Percentiles rank a stretch among this genome's conserved stretches.
phyloP scores from a whole-genome alignment of 371 early-diverging fungal species.

The Circinella minor region DNA sequence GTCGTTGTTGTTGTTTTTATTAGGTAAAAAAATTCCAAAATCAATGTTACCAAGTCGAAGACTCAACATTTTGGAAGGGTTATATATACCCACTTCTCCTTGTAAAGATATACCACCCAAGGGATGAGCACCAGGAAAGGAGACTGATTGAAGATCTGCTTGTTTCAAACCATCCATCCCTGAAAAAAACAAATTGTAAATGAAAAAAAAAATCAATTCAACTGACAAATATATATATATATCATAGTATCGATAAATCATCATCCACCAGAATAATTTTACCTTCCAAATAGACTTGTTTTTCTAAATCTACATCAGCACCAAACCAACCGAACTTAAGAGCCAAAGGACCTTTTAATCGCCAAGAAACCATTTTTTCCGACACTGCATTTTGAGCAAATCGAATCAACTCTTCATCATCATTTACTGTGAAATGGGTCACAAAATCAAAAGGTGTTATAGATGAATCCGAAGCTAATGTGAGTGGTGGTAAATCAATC shows the following conservation, averaged over 20 bases:
- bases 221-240: no score
- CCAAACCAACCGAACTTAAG: constrained; percentile 36
- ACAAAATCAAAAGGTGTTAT: constrained; percentile 44
- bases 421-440: constrained; percentile 40
- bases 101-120: constrained; percentile 42
- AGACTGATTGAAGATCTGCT: constrained; percentile 35
- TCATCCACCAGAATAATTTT: constrained; percentile 4
- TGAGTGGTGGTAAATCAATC: constrained; percentile 39
- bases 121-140: constrained; percentile 44
- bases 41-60: constrained; percentile 48
- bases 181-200: constrained; percentile 13
- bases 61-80: constrained; percentile 49
- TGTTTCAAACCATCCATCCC: constrained; percentile 54
- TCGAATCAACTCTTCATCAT: constrained; percentile 35
- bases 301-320: constrained; percentile 29
- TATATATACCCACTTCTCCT: constrained; percentile 45
- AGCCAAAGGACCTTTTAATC: constrained; percentile 33
- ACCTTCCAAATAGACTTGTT: constrained; percentile 42
- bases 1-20: constrained; percentile 12
- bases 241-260: neutral
- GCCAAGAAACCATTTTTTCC: constrained; percentile 40
- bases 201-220: no score
- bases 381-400: constrained; percentile 50
- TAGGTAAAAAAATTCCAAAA: constrained; percentile 48
- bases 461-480: constrained; percentile 19